Base-by-base conservation (phyloP, 352 stramenopile genomes). In the Phytophthora multivora region DNA sequence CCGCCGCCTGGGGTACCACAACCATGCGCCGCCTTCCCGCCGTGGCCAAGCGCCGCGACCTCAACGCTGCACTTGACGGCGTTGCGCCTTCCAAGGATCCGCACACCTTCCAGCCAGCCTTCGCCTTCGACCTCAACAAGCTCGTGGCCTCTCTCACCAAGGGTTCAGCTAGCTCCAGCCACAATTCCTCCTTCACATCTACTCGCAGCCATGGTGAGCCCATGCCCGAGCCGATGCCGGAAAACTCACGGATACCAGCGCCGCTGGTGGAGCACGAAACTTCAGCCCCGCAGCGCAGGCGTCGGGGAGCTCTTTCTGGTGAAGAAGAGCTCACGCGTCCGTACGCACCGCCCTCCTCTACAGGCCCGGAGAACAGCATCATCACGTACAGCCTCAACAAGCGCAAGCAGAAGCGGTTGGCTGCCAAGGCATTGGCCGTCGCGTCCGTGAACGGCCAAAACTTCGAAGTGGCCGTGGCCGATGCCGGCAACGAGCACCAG, bases 331-430 rank as follows among this genome's bases (percentile, higher is more conserved):
- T 74, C 15, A 48, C 67, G 35, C 66, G 56, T 4, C 47, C 73
- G 18, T 63, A 60, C 7, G 36, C 38, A 3, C 8, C 36, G 7
- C 13, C 47, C 12, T 33, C 28, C 26, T 46, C 48, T 16, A 50
- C 26, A 12, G 38, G 47, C n/a, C 66, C 59, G 4, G 46, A 67
- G 42, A 83, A 80, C 63, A 85, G 75, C 51, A 81, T 87, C 46
- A 80, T 87, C 58, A 60, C 57, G 6, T 87, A 87, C 52, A 85
- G 61, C 49, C 59, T 85, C 41, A 84, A 85, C 53, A 83, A 81
- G 68, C 73, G 73, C 62, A 85, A 85, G 62, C 78, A 85, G 64
- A 80, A 80, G 54, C 66, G 67, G 56, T 57, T 86, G 35, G 71
- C 63, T 33, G 73, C 71, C 1, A 80, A 77, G 36, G 73, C 77